Evolutionary conservation across 2,329 filamentous ascomycete species (phyloP).

Genomic region (Aspergillus pseudoglaucus): DNA sequence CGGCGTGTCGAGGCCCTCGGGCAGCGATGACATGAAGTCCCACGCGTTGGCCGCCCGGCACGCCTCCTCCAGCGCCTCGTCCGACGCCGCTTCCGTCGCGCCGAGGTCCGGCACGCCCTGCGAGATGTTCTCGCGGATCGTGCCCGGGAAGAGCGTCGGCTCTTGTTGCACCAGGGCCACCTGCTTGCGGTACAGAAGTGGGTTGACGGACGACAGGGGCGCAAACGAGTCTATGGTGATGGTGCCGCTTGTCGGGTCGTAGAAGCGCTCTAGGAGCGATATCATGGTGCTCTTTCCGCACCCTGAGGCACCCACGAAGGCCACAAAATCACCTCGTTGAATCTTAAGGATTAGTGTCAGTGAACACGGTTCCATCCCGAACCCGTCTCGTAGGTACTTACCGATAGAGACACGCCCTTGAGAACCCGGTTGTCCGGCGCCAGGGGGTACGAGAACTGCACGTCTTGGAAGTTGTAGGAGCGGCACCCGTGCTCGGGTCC

Average conservation of each 20-base stretch:
- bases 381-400: not conserved
- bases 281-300: slow-evolving; percentile 65
- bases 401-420: slow-evolving; percentile 18
- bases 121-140: slow-evolving; percentile 63
- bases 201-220: slow-evolving; percentile 54
- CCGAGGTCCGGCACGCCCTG: slow-evolving; percentile 41
- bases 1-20: slow-evolving; percentile 45
- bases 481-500: slow-evolving; percentile 16
- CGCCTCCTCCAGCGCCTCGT: slow-evolving; percentile 25
- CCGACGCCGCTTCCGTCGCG: slow-evolving; percentile 33
- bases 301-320: slow-evolving; percentile 52
- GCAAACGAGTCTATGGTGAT: slow-evolving; percentile 56
- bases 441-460: slow-evolving; percentile 35
- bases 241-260: slow-evolving; percentile 58
- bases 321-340: slow-evolving; percentile 46
- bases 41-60: slow-evolving; percentile 41
- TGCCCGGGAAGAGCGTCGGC: slow-evolving; percentile 63
- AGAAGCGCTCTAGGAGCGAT: slow-evolving; percentile 58
- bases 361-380: not conserved
- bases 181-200: slow-evolving; percentile 56
- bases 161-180: slow-evolving; percentile 71
- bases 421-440: slow-evolving; percentile 20
- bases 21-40: slow-evolving; percentile 45
- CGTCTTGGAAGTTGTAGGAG: slow-evolving; percentile 38
- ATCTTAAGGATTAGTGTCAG: slow-evolving; percentile 21